Percentiles rank a stretch among this genome's conserved stretches.
Evolutionary conservation across 2,329 filamentous ascomycete species (phyloP).

Genomic region (Fusarium subtropicale): DNA sequence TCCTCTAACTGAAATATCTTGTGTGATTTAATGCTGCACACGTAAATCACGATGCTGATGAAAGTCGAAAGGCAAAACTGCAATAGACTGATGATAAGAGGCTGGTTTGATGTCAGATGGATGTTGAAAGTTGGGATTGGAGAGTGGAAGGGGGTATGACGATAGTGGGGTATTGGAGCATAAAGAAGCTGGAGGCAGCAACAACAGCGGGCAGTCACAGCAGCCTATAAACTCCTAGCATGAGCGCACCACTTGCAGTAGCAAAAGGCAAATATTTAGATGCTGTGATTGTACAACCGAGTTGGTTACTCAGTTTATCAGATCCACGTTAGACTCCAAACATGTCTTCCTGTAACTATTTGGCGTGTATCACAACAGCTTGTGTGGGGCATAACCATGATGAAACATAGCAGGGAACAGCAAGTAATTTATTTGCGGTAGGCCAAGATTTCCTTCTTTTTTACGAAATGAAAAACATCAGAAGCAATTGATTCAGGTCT

Average conservation of each 20-base stretch:
- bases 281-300: neutral
- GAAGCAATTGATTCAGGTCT: neutral
- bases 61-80: neutral
- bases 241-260: neutral
- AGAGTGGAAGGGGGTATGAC: conserved; percentile 34
- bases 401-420: neutral
- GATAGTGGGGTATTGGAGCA: conserved; percentile 35
- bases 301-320: neutral
- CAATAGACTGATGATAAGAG: neutral
- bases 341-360: too few species aligned
- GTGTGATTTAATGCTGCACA: too few species aligned
- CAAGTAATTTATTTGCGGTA: neutral
- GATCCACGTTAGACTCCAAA: neutral
- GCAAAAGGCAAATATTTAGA: neutral
- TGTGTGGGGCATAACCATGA: conserved; percentile 10
- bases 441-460: neutral
- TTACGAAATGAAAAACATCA: neutral
- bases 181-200: conserved; percentile 5
- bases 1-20: neutral
- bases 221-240: neutral
- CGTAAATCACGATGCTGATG: neutral
- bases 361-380: conserved; percentile 15
- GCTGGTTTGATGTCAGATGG: conserved; percentile 8
- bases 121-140: conserved; percentile 17
- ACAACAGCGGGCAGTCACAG: neutral